Conservation (phyloP, 169 alveolate genomes). For the Pseudocohnilembus persalinus region DNA sequence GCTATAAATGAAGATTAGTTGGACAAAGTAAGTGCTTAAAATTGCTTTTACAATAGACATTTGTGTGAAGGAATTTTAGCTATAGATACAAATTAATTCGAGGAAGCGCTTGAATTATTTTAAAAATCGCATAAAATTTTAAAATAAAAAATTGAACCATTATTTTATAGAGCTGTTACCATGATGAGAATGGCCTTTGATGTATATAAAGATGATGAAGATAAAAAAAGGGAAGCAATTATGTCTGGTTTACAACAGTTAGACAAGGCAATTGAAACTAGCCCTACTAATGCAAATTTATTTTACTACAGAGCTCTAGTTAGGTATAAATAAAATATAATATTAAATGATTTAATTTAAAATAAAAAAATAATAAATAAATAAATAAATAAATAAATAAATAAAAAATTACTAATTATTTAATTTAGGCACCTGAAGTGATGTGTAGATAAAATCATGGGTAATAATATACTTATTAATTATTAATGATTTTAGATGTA, state of each 20-base stretch:
- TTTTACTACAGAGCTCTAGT: slow-evolving; percentile 39
- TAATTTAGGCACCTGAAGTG: no score
- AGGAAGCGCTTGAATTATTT: slow-evolving; percentile 25
- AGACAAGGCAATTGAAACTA: slow-evolving; percentile 31
- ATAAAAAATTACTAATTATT: no score
- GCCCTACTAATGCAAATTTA: slow-evolving; percentile 33
- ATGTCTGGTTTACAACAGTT: slow-evolving; percentile 24
- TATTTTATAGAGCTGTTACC: slow-evolving; percentile 34
- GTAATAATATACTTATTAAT: background rate
- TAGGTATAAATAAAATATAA: background rate
- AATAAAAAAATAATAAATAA: no score
- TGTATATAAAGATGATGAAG: slow-evolving; percentile 15
- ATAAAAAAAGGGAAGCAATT: background rate
- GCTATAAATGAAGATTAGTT: slow-evolving; percentile 14
- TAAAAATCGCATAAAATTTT: slow-evolving; percentile 30
- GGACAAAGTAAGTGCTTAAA: slow-evolving; percentile 2
- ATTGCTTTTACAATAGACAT: slow-evolving; percentile 29
- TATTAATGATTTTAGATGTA: slow-evolving; percentile 6
- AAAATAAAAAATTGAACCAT: slow-evolving; percentile 39
- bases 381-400: no score
- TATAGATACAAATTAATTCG: slow-evolving; percentile 24
- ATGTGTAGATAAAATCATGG: no score
- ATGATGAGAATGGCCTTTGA: slow-evolving; percentile 28
- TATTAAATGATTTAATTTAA: no score
- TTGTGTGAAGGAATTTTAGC: slow-evolving; percentile 47